Evolutionary conservation across 345 rosid species (phyloP), one percentile per base, ranked within the genome.

Genomic region (Populus alba): DNA sequence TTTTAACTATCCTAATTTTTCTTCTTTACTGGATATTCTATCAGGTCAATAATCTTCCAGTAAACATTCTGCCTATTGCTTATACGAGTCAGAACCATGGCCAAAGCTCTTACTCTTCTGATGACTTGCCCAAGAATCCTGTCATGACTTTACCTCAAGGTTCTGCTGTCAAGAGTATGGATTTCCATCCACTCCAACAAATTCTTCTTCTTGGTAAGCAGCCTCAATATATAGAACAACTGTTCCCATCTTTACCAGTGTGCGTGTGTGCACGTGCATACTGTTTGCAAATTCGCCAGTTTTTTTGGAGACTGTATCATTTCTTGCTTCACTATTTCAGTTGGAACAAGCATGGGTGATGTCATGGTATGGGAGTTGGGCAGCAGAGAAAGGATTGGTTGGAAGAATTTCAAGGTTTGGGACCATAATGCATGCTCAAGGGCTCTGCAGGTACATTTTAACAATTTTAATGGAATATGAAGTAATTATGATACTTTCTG

Each of bases 151-250:
- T 94, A 70, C 84, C 12, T 84, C 95, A 92, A 84, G 90, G 93
- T 33, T 90, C 95, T 75, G 82, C 90, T 73, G 92, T 87, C 71
- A 91, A 80, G 89, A 94, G 97, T 87, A 94, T 94, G 94, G 98
- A 91, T 86, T 94, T 94, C 79, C 97, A 94, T 83, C 97, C 97
- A 0, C 66, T 84, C 75, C 93, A 91, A 83, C 97, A 91, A 82
- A 91, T 85, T 80, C 78, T 92, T 66, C 95, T 94, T 76, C 90
- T 94, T 23, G 95, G 98, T 96, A 72, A 86, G 93, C 29, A 9
- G n/a, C 75, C 49, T 74, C 57, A 63, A 51, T 72, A 55, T 41
- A 55, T 41, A 38, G 65, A 67, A 73, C 47, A 74, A 79, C 67
- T 41, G 27, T 45, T 70, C 33, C 81, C 10, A 29, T 15, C 25